Percentiles rank a stretch among this genome's conserved stretches.
Conservation (phyloP, 441 rosid species). For the Breynia disticha region DNA sequence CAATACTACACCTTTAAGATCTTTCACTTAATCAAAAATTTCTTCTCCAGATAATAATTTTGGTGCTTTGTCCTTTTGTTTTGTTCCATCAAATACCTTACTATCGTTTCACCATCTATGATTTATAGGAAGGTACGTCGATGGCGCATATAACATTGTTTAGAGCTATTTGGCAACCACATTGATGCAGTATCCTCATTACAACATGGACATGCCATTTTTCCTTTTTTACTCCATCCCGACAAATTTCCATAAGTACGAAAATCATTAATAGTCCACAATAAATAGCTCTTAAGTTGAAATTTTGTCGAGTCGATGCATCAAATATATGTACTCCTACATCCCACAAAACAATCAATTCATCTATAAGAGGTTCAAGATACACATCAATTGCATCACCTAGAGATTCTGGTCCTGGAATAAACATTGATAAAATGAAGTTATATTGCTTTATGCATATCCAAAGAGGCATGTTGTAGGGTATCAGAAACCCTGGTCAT, state of each 20-base stretch:
- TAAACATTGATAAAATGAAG: neutral
- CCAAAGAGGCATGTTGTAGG: conserved; percentile 4
- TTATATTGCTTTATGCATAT: neutral
- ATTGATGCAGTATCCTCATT: neutral
- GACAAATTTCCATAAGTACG: neutral
- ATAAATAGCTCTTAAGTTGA: neutral
- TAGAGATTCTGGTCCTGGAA: neutral
- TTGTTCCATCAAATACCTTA: neutral
- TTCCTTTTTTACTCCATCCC: conserved; percentile 2
- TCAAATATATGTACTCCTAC: neutral
- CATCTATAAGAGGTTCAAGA: neutral
- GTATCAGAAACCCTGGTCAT: neutral
- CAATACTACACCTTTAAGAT: neutral
- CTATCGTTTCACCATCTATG: neutral
- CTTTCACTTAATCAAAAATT: neutral
- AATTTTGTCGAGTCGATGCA: neutral
- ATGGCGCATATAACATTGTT: neutral
- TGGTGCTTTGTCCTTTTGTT: neutral
- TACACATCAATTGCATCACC: neutral
- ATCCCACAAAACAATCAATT: neutral
- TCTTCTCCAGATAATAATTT: neutral
- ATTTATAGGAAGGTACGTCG: neutral
- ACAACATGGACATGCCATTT: conserved; percentile 5
- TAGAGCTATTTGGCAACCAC: neutral
- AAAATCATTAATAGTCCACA: conserved; percentile 10